Evolutionary conservation across 2,329 filamentous ascomycete species (phyloP), one percentile per base, ranked within the genome.

Genomic region (Trichoderma lentiforme): DNA sequence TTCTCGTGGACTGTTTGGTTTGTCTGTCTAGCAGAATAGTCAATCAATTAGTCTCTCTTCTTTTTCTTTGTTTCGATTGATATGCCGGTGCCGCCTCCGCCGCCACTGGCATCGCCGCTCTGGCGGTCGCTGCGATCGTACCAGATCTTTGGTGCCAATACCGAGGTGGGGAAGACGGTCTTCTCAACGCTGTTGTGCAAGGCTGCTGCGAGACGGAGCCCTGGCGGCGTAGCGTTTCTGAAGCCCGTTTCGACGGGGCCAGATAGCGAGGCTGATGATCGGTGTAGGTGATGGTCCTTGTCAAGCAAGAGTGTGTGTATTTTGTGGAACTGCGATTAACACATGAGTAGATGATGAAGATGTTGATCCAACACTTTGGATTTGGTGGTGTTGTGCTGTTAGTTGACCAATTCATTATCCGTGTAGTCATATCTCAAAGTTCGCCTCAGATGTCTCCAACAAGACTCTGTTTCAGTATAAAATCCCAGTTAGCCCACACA

Each of bases 161-260:
- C 93, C 0, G 89, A 93, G 75, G 92, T 96, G 30, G 93, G 93
- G 74, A 97, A 97, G 84, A 97, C 93, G 0, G 88, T 97, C 36
- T 87, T 94, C 72, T 91, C 92, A 2, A 94, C 92, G 0, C 81
- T 94, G 14, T 84, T 97, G 4, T 92, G 89, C 79, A 90, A 88
- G 73, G 87, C 91, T 9, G 86, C 90, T 4, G 87, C 91, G 30
- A 81, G 82, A 51, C 83, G 84, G 74, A 79, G 80, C 8, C 77
- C 82, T 24, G 85, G 87, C 60, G 81, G 82, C 24, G 86, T 90
- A 1, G 85, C 87, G 12, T 97, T 93, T 79, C 79, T 97, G 70
- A 97, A 97, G 80, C 93, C 93, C 0, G 90, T 97, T 2, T 95
- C 93, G 2, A 96, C 93, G 0, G 94, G 93, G 0, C 86, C 91